phyloP scores from a whole-genome alignment of 768 basidiomycete genomes.

The Mycena galopus region DNA sequence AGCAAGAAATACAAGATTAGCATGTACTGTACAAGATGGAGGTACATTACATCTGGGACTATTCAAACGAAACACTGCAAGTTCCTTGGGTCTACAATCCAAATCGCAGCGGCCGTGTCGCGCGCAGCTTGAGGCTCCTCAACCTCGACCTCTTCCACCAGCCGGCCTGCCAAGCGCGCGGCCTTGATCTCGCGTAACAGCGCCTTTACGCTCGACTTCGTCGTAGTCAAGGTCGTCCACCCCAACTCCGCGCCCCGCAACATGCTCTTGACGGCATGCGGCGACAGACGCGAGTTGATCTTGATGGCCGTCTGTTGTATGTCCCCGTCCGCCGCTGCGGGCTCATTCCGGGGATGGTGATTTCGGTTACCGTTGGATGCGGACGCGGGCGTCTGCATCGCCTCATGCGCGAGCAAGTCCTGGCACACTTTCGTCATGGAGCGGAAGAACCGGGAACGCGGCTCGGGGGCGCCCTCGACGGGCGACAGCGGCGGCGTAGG shows the following conservation, averaged over 20 bases:
- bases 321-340: constrained; percentile 21
- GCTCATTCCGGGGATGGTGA: not conserved
- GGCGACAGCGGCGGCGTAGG: constrained; percentile 40
- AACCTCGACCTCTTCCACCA: constrained; percentile 42
- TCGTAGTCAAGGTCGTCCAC: constrained; percentile 91
- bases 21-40: not conserved
- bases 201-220: constrained; percentile 81
- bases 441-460: constrained; percentile 56
- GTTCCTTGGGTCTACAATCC: constrained; percentile 87
- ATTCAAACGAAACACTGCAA: constrained; percentile 49
- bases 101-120: constrained; percentile 60
- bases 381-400: not conserved
- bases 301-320: constrained; percentile 62
- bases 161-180: constrained; percentile 49
- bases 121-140: not conserved
- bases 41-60: not conserved
- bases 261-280: constrained; percentile 84
- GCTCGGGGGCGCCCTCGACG: constrained; percentile 16
- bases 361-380: constrained; percentile 5
- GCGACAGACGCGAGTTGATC: constrained; percentile 72
- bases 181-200: constrained; percentile 75
- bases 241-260: constrained; percentile 75
- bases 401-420: constrained; percentile 64
- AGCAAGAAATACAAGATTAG: not conserved
- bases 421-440: constrained; percentile 66